Percentiles rank a stretch among this genome's conserved stretches.
phyloP scores from a whole-genome alignment of 768 basidiomycete genomes.

The Paxillus ammoniavirescens region DNA sequence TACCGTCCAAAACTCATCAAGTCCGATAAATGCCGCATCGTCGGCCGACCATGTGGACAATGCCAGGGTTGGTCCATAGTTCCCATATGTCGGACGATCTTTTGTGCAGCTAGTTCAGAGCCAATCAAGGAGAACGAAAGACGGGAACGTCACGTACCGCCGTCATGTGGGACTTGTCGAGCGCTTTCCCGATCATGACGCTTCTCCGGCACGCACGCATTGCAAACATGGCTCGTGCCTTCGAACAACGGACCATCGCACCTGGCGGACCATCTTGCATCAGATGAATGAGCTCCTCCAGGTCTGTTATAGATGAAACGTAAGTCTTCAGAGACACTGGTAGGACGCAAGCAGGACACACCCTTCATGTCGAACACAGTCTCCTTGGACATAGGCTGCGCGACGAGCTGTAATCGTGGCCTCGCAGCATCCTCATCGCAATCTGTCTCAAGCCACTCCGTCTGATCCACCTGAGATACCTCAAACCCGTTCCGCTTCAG shows the following conservation, averaged over 20 bases:
- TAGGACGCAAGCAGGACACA: slow-evolving; percentile 23
- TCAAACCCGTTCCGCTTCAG: slow-evolving; percentile 90
- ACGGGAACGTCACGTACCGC: slow-evolving; percentile 40
- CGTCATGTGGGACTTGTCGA: slow-evolving; percentile 78
- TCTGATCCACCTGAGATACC: slow-evolving; percentile 53
- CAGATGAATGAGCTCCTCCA: slow-evolving; percentile 89
- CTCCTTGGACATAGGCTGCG: slow-evolving; percentile 89
- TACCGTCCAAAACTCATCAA: slow-evolving; percentile 33
- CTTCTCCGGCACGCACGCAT: slow-evolving; percentile 95
- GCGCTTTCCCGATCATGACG: slow-evolving; percentile 90
- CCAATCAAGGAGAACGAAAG: background rate
- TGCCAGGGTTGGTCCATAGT: slow-evolving; percentile 87
- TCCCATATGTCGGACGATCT: slow-evolving; percentile 82
- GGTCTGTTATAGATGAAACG: slow-evolving; percentile 48
- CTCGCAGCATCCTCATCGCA: background rate
- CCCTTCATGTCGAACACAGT: slow-evolving; percentile 90
- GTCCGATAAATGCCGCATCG: slow-evolving; percentile 75
- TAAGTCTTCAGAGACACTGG: background rate
- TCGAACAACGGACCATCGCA: slow-evolving; percentile 88
- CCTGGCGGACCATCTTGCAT: slow-evolving; percentile 76
- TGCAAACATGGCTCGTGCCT: slow-evolving; percentile 94
- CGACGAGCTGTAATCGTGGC: slow-evolving; percentile 58
- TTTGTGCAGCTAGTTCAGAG: background rate
- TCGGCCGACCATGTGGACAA: slow-evolving; percentile 84
- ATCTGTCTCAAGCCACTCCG: slow-evolving; percentile 3